Percentiles rank a stretch among this genome's conserved stretches.
phyloP scores from a whole-genome alignment of 208 protist genomes.

The Trypanosoma melophagium region DNA sequence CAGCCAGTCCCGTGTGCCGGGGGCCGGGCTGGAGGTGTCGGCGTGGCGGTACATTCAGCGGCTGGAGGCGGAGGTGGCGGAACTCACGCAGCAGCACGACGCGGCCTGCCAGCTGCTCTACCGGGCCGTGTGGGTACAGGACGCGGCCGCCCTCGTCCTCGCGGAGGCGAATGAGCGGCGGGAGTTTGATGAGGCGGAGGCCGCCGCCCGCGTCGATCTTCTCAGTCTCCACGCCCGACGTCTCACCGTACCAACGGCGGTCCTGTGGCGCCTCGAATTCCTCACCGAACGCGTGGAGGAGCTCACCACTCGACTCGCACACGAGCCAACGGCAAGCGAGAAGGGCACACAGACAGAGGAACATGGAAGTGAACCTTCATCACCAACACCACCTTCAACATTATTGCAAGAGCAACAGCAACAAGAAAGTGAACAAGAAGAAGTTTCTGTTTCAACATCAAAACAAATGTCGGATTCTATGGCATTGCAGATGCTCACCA shows the following conservation, averaged over 20 bases:
- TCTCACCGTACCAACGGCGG: no score
- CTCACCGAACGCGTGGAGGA: no score
- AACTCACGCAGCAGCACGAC: slow-evolving; percentile 32
- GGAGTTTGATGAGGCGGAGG: slow-evolving; percentile 6
- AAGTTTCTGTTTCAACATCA: neutral
- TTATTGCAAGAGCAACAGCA: no score
- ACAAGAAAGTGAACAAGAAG: no score
- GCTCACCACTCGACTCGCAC: no score
- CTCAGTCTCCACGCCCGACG: no score
- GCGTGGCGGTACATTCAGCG: slow-evolving; percentile 28
- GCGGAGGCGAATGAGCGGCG: slow-evolving; percentile 11
- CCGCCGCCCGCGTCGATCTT: neutral
- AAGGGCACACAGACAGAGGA: no score
- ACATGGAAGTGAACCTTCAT: no score
- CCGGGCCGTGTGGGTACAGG: slow-evolving; percentile 16
- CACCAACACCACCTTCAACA: no score
- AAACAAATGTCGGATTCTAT: neutral
- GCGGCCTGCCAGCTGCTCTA: slow-evolving; percentile 23
- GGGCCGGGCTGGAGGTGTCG: neutral
- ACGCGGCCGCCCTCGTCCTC: neutral
- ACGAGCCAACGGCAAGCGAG: no score
- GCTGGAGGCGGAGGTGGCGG: slow-evolving; percentile 35
- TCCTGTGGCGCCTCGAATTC: no score
- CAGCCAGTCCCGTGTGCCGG: neutral
- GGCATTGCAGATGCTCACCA: slow-evolving; percentile 5